Evolutionary conservation across 148 eudicot species (phyloP).

Genomic region (Camellia lanceoleosa): DNA sequence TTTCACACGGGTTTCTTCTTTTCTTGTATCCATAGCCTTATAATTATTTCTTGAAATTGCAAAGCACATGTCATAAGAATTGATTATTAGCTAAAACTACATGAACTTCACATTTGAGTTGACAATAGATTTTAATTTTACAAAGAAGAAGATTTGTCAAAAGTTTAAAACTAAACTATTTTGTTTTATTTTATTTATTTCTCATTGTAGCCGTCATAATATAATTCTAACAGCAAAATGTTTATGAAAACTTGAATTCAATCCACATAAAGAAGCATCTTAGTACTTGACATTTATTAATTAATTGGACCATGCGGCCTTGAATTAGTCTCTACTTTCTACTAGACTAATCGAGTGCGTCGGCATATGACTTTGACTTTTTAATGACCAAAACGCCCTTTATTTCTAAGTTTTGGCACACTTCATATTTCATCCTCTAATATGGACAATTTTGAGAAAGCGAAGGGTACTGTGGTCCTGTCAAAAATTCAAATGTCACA

Average conservation of each 20-base stretch:
- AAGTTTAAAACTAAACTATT: neutral
- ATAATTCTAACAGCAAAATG: neutral
- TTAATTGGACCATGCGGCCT: neutral
- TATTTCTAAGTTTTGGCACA: neutral
- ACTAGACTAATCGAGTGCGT: conserved; percentile 6
- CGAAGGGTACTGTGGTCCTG: neutral
- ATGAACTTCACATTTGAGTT: neutral
- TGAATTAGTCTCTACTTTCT: neutral
- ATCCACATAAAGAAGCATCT: neutral
- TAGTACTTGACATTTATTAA: neutral
- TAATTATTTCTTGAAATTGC: too few species aligned
- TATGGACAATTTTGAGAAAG: neutral
- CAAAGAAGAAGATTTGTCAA: neutral
- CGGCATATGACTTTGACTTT: conserved; percentile 10
- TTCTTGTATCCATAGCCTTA: too few species aligned
- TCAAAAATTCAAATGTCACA: neutral
- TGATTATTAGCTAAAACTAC: neutral
- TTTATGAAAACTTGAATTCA: neutral
- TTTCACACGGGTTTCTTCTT: too few species aligned
- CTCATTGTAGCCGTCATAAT: neutral
- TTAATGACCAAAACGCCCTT: conserved; percentile 11
- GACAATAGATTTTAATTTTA: neutral
- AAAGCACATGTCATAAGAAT: too few species aligned
- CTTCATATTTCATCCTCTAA: neutral
- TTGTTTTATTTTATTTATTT: neutral